Evolutionary conservation across 768 basidiomycete genomes (phyloP), one percentile per base, ranked within the genome.

Genomic region (Rhodotorula paludigena): DNA sequence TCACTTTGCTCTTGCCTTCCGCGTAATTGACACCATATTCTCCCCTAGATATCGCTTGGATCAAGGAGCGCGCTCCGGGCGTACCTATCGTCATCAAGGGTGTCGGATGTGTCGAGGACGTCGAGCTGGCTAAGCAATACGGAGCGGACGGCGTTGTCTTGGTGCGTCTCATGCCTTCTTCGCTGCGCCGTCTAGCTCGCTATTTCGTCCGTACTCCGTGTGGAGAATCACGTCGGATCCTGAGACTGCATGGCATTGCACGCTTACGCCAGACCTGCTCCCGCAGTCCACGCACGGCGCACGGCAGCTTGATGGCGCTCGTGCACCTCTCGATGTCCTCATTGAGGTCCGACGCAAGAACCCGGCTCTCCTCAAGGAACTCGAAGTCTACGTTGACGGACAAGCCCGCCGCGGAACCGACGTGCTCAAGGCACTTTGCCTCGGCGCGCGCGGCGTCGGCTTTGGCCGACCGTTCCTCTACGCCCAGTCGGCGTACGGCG

Each of bases 401-500:
- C 82, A 82, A 7, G 78, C 82, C 23, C 74, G 80, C 21, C 75
- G 81, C 14, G 82, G 82, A 0, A 81, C 81, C 84, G 81, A 82
- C 64, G 78, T 82, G 30, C 66, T 82, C 32, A 81, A 80, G 57
- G 78, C 80, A 6, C 71, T 81, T 1, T 79, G 80, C 30, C 74
- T 82, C 3, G 92, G 92, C 21, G 92, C 92, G 15, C 86, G 80
- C 70, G 90, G 89, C 15, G 89, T 92, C 28, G 91, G 91, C 9
- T 79, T 93, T 44, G 92, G 92, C 2, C 82, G 92, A 21, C 83
- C 88, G 21, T 90, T 92, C 81, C 82, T 94, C 5, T 94, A 91
- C 74, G 90, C 78, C 14, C 79, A 82, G 52, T 69, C 75, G 16
- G 68, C 77, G 0, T 81, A 80, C 75, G 80, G 80, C 10, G 78